phyloP scores from a whole-genome alignment of 495 filamentous ascomycete species.

The Cercophora sp. region DNA sequence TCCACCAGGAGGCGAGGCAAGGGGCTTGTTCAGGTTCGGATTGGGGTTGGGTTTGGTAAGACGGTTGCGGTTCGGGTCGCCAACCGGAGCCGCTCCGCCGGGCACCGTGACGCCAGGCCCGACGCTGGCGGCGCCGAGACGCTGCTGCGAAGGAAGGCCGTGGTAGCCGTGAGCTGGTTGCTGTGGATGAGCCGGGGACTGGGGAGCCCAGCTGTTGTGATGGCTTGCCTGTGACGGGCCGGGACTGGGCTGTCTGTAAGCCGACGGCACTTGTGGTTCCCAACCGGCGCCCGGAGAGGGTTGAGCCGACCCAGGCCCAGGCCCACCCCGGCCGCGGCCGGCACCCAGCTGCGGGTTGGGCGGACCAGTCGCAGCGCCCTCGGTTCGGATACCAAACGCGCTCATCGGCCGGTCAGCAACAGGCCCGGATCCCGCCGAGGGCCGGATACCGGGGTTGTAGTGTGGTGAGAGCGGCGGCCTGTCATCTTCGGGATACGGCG shows the following conservation, averaged over 20 bases:
- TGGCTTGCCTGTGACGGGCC: conserved; percentile 29
- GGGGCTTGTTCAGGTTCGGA: conserved; percentile 16
- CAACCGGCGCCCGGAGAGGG: conserved; percentile 34
- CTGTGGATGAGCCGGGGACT: conserved; percentile 11
- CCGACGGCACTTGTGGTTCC: conserved; percentile 40
- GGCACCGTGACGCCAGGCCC: conserved; percentile 12
- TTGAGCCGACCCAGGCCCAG: conserved; percentile 26
- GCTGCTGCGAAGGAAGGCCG: conserved; percentile 15
- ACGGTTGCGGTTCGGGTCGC: conserved; percentile 27
- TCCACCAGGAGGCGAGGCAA: conserved; percentile 19
- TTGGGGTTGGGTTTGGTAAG: conserved; percentile 38
- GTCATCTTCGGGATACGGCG: conserved; percentile 66
- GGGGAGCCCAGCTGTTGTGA: conserved; percentile 2
- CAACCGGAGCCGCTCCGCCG: conserved; percentile 17
- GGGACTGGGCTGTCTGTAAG: conserved; percentile 41
- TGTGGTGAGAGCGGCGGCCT: conserved; percentile 30
- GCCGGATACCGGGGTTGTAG: conserved; percentile 34
- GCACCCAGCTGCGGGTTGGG: conserved; percentile 12
- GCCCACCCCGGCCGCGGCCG: conserved; percentile 19
- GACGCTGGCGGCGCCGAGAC: conserved; percentile 6
- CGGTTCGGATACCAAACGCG: conserved; percentile 60
- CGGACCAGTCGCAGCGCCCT: conserved; percentile 15
- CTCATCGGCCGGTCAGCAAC: conserved; percentile 58
- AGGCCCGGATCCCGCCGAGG: conserved; percentile 34
- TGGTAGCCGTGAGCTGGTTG: conserved; percentile 16